phyloP scores from a whole-genome alignment of 495 filamentous ascomycete species.

The Parathielavia appendiculata region DNA sequence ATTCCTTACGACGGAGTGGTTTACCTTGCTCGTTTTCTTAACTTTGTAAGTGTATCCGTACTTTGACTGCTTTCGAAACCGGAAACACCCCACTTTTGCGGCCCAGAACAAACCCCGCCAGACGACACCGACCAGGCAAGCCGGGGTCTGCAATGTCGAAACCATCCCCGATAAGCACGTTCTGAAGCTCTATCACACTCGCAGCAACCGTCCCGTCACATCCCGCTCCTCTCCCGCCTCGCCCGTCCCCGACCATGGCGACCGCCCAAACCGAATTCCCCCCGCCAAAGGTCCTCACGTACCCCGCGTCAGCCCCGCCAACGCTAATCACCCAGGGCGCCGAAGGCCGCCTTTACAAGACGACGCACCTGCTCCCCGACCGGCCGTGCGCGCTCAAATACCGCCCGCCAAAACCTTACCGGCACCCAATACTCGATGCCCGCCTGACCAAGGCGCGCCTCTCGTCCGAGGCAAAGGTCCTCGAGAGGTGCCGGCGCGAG shows the following conservation, averaged over 20 bases:
- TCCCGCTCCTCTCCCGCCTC: background rate
- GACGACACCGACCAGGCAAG: no score
- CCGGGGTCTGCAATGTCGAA: no score
- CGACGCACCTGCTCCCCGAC: slow-evolving; percentile 65
- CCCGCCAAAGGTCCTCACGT: slow-evolving; percentile 59
- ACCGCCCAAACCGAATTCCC: slow-evolving; percentile 31
- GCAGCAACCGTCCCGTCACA: no score
- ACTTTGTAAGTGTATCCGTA: no score
- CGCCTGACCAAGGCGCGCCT: slow-evolving; percentile 82
- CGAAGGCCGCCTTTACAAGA: slow-evolving; percentile 89
- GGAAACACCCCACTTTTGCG: no score
- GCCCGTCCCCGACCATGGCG: slow-evolving; percentile 9
- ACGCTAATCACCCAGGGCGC: slow-evolving; percentile 82
- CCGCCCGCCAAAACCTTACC: slow-evolving; percentile 87
- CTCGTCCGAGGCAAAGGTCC: slow-evolving; percentile 77
- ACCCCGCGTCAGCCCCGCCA: slow-evolving; percentile 54
- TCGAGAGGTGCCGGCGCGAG: slow-evolving; percentile 67
- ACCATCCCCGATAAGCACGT: no score
- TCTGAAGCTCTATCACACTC: background rate
- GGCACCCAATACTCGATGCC: slow-evolving; percentile 84
- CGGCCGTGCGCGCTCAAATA: slow-evolving; percentile 81
- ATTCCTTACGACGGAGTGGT: no score
- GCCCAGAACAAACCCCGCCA: no score
- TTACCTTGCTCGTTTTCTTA: no score
- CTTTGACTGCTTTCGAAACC: no score